Evolutionary conservation across 2,329 filamentous ascomycete genomes (phyloP).

Genomic region (Trichoderma sp.): DNA sequence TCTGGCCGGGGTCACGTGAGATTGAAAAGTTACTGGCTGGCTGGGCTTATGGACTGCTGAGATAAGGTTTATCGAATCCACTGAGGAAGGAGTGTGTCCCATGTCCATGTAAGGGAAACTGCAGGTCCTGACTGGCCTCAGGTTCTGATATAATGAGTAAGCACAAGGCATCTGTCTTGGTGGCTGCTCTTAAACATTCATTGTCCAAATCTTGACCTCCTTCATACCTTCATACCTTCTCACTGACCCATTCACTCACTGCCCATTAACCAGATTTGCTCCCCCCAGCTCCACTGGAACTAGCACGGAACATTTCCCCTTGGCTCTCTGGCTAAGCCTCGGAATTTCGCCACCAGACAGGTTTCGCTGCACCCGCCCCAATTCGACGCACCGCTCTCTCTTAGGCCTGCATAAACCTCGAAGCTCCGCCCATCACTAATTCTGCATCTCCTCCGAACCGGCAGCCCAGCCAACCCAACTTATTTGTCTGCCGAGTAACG

Average conservation of each 20-base stretch:
- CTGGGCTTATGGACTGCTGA: background rate
- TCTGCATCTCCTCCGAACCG: constrained; percentile 16
- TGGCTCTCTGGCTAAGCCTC: constrained; percentile 11
- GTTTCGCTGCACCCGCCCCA: background rate
- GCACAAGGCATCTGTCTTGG: background rate
- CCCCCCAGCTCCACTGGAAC: background rate
- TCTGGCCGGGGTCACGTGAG: background rate
- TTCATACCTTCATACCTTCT: no score
- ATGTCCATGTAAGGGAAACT: background rate
- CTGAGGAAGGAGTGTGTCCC: background rate
- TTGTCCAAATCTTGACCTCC: no score
- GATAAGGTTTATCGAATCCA: background rate
- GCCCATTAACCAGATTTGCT: background rate
- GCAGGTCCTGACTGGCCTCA: background rate
- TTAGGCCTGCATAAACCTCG: constrained; percentile 14
- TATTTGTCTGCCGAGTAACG: background rate
- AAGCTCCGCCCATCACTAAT: constrained; percentile 6
- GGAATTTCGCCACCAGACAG: background rate
- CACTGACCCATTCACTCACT: no score
- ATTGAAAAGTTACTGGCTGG: background rate
- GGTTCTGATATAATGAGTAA: background rate
- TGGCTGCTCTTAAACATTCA: background rate
- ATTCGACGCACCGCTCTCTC: background rate
- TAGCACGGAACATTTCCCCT: background rate
- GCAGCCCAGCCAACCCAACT: constrained; percentile 6